phyloP scores from a whole-genome alignment of 1,139 yeast genomes.

The Suhomyces atakaporum region DNA sequence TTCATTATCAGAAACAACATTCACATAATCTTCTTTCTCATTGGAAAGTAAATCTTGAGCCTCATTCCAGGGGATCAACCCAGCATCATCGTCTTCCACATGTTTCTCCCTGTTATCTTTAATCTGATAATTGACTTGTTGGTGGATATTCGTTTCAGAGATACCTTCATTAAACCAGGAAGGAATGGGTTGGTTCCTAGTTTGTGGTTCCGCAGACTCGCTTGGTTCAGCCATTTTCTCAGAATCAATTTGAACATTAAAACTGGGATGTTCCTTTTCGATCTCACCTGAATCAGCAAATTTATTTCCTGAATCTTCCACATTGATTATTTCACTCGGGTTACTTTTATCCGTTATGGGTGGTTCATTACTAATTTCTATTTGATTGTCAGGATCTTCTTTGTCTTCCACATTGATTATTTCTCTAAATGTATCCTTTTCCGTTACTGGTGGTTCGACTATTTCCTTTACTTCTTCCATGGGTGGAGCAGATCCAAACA shows the following conservation, averaged over 20 bases:
- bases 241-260: not conserved
- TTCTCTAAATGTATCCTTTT: not conserved
- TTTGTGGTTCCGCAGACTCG: not conserved
- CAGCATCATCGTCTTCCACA: slow-evolving; percentile 49
- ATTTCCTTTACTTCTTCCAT: not conserved
- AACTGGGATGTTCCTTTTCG: not conserved
- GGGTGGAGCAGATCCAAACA: slow-evolving; percentile 5
- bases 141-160: slow-evolving; percentile 4
- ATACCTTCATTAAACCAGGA: slow-evolving; percentile 33
- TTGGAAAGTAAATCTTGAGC: slow-evolving; percentile 33
- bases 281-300: not conserved
- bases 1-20: slow-evolving; percentile 13
- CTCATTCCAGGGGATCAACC: slow-evolving; percentile 52
- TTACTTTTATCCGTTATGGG: too few relatives aligned
- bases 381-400: too few relatives aligned
- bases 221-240: not conserved
- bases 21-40: slow-evolving; percentile 17
- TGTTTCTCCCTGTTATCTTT: slow-evolving; percentile 18
- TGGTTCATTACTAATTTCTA: too few relatives aligned
- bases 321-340: not conserved
- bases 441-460: not conserved
- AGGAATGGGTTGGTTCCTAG: slow-evolving; percentile 23
- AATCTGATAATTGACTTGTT: slow-evolving; percentile 14
- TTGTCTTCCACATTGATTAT: not conserved
- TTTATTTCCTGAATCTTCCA: not conserved